These are phyloP conservation scores for Penicillium roqueforti DNA, from an alignment of 495 filamentous ascomycete genomes.

Conservation along the genomic window DNA sequence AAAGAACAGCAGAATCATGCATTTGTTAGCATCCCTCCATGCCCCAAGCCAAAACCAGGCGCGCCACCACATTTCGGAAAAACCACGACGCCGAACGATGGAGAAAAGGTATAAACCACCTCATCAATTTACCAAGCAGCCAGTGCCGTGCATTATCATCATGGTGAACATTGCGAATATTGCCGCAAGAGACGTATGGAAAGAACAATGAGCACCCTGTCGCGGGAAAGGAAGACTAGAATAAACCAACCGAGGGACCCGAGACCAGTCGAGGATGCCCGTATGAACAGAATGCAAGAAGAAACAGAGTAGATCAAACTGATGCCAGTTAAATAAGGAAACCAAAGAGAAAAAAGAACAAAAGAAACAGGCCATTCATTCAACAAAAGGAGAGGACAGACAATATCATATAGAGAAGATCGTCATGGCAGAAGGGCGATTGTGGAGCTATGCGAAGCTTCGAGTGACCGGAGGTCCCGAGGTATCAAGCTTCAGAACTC, in stretches of 20 bases:
- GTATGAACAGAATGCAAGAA: slow-evolving; percentile 18
- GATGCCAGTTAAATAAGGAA: slow-evolving; percentile 4
- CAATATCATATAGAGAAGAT: not conserved
- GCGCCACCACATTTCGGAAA: slow-evolving; percentile 15
- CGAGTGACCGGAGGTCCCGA: slow-evolving; percentile 18
- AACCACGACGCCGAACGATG: slow-evolving; percentile 29
- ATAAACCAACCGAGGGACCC: slow-evolving; percentile 18
- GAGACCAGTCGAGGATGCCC: slow-evolving; percentile 23
- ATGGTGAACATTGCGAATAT: slow-evolving; percentile 7
- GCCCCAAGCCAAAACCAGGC: slow-evolving; percentile 6
- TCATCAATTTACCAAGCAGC: slow-evolving; percentile 19
- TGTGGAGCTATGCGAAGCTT: slow-evolving; percentile 31
- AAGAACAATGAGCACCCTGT: slow-evolving; percentile 19
- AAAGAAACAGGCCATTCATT: not conserved
- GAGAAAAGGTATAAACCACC: slow-evolving; percentile 13
- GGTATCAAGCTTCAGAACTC: slow-evolving; percentile 49
- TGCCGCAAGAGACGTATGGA: slow-evolving; percentile 5
- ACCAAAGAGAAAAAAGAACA: slow-evolving; percentile 2
- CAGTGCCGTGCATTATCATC: slow-evolving; percentile 20
- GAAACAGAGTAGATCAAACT: slow-evolving; percentile 5
- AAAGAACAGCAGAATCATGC: not conserved
- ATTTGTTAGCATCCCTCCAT: slow-evolving; percentile 6
- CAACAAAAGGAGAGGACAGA: not conserved
- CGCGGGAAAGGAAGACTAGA: slow-evolving; percentile 12
- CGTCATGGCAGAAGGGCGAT: not conserved